These are phyloP conservation scores for Starmerella scarabaei DNA, from an alignment of 805 yeast genomes.

Conservation along the genomic window DNA sequence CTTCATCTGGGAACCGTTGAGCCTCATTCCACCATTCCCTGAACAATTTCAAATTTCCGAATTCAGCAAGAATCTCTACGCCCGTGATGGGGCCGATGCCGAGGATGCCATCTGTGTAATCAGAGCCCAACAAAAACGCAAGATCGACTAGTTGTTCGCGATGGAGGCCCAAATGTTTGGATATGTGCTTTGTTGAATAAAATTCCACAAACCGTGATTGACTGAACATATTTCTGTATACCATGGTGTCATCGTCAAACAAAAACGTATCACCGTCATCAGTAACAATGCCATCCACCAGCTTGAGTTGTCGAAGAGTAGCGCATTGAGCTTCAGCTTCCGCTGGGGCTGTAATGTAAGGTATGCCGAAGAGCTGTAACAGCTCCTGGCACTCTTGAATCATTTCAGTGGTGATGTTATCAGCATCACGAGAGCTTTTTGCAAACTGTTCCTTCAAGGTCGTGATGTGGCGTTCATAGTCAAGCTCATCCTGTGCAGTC, in stretches of 20 bases:
- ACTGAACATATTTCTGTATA: constrained; percentile 88
- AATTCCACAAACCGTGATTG: constrained; percentile 87
- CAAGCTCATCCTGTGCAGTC: constrained; percentile 16
- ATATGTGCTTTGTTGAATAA: constrained; percentile 50
- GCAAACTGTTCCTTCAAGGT: constrained; percentile 47
- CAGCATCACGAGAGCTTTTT: constrained; percentile 73
- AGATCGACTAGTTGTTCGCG: constrained; percentile 58
- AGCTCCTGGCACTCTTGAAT: constrained; percentile 81
- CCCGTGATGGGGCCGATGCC: constrained; percentile 93
- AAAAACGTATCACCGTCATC: constrained; percentile 95
- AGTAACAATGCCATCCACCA: constrained; percentile 91
- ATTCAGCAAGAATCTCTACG: constrained; percentile 80
- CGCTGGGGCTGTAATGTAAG: constrained; percentile 92
- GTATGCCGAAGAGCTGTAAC: constrained; percentile 78
- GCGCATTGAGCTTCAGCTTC: constrained; percentile 99
- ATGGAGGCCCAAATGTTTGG: constrained; percentile 48
- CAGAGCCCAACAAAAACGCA: constrained; percentile 82
- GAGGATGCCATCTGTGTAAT: constrained; percentile 83
- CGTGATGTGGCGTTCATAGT: constrained; percentile 25
- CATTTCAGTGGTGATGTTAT: constrained; percentile 80
- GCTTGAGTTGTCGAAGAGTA: constrained; percentile 45
- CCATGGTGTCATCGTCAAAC: constrained; percentile 61
- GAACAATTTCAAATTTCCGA: constrained; percentile 37
- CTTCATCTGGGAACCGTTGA: constrained; percentile 27
- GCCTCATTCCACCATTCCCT: constrained; percentile 46